phyloP scores from a whole-genome alignment of 2,329 filamentous ascomycete genomes.

The Chlorencoelia australis region DNA sequence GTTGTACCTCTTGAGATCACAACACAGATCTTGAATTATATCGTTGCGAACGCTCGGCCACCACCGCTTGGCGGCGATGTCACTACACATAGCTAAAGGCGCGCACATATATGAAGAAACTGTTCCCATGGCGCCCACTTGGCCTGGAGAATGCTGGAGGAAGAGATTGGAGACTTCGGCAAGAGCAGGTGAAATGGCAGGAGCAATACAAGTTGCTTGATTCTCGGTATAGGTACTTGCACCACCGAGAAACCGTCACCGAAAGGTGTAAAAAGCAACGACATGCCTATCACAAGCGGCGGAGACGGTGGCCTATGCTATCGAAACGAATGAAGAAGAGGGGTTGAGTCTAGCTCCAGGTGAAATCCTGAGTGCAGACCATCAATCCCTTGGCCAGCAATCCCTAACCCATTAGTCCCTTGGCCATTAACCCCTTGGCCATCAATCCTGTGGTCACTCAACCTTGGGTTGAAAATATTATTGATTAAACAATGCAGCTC shows the following conservation, averaged over 20 bases:
- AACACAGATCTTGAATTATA: constrained; percentile 10
- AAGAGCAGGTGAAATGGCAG: constrained; percentile 6
- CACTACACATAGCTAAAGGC: constrained; percentile 8
- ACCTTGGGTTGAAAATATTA: no score
- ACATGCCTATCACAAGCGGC: constrained; percentile 8
- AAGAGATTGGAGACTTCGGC: constrained; percentile 4
- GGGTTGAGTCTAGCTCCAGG: constrained; percentile 2
- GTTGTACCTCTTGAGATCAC: constrained; percentile 10
- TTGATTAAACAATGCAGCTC: no score
- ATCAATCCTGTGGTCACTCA: no score
- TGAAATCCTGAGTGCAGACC: no score
- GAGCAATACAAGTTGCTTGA: constrained; percentile 13
- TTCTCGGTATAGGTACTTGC: constrained; percentile 15
- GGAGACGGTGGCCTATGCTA: constrained; percentile 9
- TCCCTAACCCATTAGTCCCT: no score
- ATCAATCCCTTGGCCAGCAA: no score
- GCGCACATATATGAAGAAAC: constrained; percentile 11
- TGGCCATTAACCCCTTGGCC: no score
- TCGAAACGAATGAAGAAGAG: constrained; percentile 9
- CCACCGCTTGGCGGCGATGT: constrained; percentile 4
- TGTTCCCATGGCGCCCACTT: constrained; percentile 12
- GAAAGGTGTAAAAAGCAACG: constrained; percentile 10
- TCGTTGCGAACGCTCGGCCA: constrained; percentile 7
- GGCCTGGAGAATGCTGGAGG: constrained; percentile 10
- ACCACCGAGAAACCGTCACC: constrained; percentile 13